phyloP scores from a whole-genome alignment of 306 rosid genomes.

The Fragaria vesca region DNA sequence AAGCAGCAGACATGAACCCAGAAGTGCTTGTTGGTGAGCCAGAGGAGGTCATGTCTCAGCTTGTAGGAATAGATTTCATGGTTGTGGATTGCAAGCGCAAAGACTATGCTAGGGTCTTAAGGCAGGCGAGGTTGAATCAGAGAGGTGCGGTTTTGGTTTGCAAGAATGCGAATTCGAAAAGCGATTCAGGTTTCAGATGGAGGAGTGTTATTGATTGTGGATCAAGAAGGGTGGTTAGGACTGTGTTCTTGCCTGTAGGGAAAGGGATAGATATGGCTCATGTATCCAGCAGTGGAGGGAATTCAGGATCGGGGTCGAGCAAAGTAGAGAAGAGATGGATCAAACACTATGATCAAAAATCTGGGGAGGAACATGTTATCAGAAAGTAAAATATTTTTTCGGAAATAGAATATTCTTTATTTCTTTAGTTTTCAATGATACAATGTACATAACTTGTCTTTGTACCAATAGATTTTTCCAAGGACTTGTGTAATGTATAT shows the following conservation, averaged over 20 bases:
- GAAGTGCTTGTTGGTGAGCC: slow-evolving; percentile 74
- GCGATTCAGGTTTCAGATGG: slow-evolving; percentile 54
- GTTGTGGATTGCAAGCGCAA: slow-evolving; percentile 67
- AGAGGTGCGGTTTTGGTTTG: slow-evolving; percentile 78
- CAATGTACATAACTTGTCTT: not conserved
- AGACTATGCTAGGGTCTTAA: slow-evolving; percentile 51
- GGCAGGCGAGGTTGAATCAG: slow-evolving; percentile 62
- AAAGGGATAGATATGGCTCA: slow-evolving; percentile 81
- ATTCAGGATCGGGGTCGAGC: slow-evolving; percentile 22
- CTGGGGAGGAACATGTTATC: slow-evolving; percentile 80
- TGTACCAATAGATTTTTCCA: not conserved
- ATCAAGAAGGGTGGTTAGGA: slow-evolving; percentile 54
- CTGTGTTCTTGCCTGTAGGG: slow-evolving; percentile 92
- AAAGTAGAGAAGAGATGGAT: slow-evolving; percentile 55
- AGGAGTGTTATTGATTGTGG: slow-evolving; percentile 47
- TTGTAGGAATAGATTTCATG: slow-evolving; percentile 64
- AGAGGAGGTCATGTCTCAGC: slow-evolving; percentile 57
- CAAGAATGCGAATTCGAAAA: slow-evolving; percentile 61
- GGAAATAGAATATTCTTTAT: not conserved
- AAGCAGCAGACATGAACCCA: slow-evolving; percentile 42
- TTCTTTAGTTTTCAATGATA: not conserved
- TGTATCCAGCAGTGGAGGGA: slow-evolving; percentile 46
- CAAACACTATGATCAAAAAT: slow-evolving; percentile 72
- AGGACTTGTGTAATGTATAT: not conserved
- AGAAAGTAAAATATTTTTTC: slow-evolving; percentile 38